Evolutionary conservation across 805 yeast genomes (phyloP).

Genomic region (Priceomyces fermenticarens): DNA sequence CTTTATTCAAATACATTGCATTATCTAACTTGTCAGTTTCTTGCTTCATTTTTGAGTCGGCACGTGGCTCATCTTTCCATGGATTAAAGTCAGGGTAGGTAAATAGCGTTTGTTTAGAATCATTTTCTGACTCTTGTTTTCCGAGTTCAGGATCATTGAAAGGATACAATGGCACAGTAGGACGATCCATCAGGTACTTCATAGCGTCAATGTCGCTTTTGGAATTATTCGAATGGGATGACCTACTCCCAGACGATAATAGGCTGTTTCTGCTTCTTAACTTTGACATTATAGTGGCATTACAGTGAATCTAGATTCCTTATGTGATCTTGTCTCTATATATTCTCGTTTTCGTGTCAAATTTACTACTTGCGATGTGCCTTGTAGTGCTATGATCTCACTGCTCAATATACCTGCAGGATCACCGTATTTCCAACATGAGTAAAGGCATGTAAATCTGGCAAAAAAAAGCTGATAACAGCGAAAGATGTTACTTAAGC

Average conservation of each 20-base stretch:
- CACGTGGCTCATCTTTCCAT: slow-evolving; percentile 56
- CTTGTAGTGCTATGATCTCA: not conserved
- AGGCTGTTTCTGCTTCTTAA: slow-evolving; percentile 25
- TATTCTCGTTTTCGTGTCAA: slow-evolving; percentile 1
- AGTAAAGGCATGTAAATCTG: too few species aligned
- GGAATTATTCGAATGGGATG: slow-evolving; percentile 16
- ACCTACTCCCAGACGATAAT: slow-evolving; percentile 20
- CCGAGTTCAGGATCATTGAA: slow-evolving; percentile 20
- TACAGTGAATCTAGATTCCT: not conserved
- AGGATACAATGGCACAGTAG: slow-evolving; percentile 32
- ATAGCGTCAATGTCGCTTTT: slow-evolving; percentile 33
- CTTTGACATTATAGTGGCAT: slow-evolving; percentile 21
- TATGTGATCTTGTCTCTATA: not conserved
- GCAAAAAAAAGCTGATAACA: too few species aligned
- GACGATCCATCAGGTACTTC: slow-evolving; percentile 36
- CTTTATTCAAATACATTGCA: slow-evolving; percentile 57
- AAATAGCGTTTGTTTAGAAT: not conserved
- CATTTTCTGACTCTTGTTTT: not conserved
- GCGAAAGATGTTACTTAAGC: not conserved
- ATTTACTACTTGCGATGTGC: not conserved
- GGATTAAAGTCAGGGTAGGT: slow-evolving; percentile 70
- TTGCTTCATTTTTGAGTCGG: slow-evolving; percentile 23
- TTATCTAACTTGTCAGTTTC: slow-evolving; percentile 55
- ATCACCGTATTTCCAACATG: too few species aligned
- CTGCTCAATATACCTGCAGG: not conserved